Evolutionary conservation across 345 rosid genomes (phyloP), one percentile per base, ranked within the genome.

Genomic region (Conringia planisiliqua): DNA sequence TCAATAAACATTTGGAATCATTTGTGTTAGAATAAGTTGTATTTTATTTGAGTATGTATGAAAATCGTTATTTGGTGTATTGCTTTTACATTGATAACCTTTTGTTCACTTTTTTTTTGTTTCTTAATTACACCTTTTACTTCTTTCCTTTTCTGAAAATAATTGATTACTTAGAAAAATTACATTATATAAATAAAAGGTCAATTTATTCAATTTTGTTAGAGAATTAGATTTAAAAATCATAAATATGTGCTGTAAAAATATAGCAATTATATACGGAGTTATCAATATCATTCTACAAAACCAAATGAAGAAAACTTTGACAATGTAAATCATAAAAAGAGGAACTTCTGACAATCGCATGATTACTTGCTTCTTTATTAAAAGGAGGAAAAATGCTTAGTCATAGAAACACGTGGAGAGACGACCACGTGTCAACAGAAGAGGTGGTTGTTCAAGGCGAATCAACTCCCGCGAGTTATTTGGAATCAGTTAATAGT

Each of bases 381-480:
- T 33, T n/a, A 35, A 29, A 66, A 35, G 50, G 7, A 24, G 5
- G 50, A 30, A 63, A 66, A 58, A 18, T 75, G 68, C 79, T 75
- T 75, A 75, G 73, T 75, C 73, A 75, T 50, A 50, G n/a, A 27
- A 6, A 75, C 73, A 75, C 68, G 70, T 47, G 58, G 43, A 11
- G 32, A 66, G 3, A 3, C 18, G 70, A 33, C 0, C 32, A 65
- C 57, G 68, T 67, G 78, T 75, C 73, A 18, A 36, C 3, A 48
- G 0, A 14, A 4, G 17, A 74, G 65, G 52, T 66, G 18, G n/a
- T 59, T 33, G 44, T 47, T 67, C 6, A 75, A 59, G 44, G 24
- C 27, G 30, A 59, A 67, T 36, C 27, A 75, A 66, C 78, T 68
- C 76, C 76, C 71, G 76, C 80, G 68, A 68, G 44, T 75, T 68